Conservation (phyloP, 148 eudicot genomes). For the Agrostemma githago region DNA sequence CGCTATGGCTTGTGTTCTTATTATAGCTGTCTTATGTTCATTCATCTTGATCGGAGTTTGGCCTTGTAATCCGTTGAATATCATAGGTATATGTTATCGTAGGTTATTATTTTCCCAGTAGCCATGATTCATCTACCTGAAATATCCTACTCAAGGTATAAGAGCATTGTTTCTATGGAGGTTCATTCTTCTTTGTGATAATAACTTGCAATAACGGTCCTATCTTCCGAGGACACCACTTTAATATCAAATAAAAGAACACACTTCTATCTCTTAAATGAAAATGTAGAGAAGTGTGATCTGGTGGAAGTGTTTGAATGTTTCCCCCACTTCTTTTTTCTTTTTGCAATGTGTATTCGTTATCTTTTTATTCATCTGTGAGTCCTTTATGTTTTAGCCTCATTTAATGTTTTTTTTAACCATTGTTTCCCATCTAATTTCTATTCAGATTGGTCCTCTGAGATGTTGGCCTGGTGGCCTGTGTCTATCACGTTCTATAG, state of each 20-base stretch:
- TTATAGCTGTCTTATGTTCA: not conserved
- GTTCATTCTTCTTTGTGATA: not conserved
- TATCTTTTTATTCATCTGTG: not conserved
- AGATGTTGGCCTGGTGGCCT: slow-evolving; percentile 99
- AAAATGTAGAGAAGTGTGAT: not conserved
- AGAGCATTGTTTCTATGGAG: not conserved
- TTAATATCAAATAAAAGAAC: not conserved
- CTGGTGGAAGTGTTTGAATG: not conserved
- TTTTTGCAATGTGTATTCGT: not conserved
- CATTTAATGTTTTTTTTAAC: not conserved
- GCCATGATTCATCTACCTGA: not conserved
- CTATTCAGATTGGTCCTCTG: slow-evolving; percentile 81
- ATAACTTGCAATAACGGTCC: not conserved
- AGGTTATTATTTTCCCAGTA: not conserved
- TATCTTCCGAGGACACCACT: not conserved
- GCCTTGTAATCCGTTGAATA: not conserved
- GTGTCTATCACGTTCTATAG: slow-evolving; percentile 92
- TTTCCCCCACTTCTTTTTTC: not conserved
- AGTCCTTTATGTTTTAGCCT: not conserved
- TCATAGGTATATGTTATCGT: not conserved
- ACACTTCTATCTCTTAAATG: not conserved
- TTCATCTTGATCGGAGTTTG: not conserved
- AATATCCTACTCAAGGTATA: not conserved
- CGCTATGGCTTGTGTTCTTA: not conserved
- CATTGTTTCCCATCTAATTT: not conserved